Percentiles rank a stretch among this genome's conserved stretches.
Conservation (phyloP, 2,329 filamentous ascomycete species). For the Aspergillus brunneoviolaceus region DNA sequence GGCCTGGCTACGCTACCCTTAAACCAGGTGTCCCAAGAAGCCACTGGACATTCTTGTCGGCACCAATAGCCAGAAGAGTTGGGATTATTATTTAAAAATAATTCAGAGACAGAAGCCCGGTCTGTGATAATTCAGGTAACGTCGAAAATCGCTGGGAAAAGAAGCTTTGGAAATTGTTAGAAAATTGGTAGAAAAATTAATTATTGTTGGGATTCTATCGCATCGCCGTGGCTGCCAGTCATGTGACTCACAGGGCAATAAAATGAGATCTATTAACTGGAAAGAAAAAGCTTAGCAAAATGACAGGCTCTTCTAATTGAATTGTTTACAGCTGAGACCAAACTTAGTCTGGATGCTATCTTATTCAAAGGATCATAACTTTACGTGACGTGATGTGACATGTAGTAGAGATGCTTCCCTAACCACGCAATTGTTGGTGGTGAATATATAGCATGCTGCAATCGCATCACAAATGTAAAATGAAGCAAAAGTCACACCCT, state of each 20-base stretch:
- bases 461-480: too few species aligned
- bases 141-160: not conserved
- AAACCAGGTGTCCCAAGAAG: not conserved
- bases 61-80: not conserved
- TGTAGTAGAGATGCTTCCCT: not conserved
- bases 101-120: not conserved
- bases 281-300: too few species aligned
- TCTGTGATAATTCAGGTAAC: not conserved
- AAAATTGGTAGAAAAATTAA: not conserved
- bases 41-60: not conserved
- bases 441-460: not conserved
- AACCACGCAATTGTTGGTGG: not conserved
- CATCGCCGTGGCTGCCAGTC: slow-evolving; percentile 3
- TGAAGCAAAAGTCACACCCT: not conserved
- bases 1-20: not conserved
- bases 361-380: not conserved
- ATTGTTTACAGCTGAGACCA: too few species aligned
- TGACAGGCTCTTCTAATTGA: too few species aligned
- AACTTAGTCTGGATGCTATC: not conserved
- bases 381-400: not conserved
- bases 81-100: not conserved
- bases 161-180: not conserved
- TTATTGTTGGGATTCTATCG: not conserved
- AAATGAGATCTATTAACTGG: not conserved
- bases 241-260: slow-evolving; percentile 7